Conservation (phyloP, 2,329 filamentous ascomycete species). For the Claviceps capensis region DNA sequence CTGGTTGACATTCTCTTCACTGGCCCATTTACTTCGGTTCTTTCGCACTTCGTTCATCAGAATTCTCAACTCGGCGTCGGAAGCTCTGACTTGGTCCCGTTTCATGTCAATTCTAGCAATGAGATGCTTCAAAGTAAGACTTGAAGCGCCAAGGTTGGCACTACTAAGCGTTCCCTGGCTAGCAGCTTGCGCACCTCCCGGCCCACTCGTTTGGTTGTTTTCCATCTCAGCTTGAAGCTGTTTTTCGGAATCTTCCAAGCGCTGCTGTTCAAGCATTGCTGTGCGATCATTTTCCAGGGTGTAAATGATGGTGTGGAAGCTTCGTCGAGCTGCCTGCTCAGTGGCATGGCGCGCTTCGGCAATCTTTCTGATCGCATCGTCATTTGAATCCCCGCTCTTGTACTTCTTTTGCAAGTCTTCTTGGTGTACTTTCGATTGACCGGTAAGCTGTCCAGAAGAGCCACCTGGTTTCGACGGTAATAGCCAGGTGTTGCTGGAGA, state of each 20-base stretch:
- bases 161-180: slow-evolving; percentile 84
- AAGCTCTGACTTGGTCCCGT: slow-evolving; percentile 77
- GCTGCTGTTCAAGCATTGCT: slow-evolving; percentile 95
- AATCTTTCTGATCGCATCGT: slow-evolving; percentile 84
- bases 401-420: slow-evolving; percentile 37
- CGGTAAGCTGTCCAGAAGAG: slow-evolving; percentile 44
- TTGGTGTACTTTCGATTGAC: slow-evolving; percentile 35
- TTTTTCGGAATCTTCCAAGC: slow-evolving; percentile 89
- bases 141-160: slow-evolving; percentile 90
- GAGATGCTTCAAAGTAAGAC: slow-evolving; percentile 88
- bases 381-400: slow-evolving; percentile 44
- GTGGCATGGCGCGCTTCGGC: slow-evolving; percentile 85
- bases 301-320: slow-evolving; percentile 88
- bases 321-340: slow-evolving; percentile 77
- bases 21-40: slow-evolving; percentile 97
- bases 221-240: slow-evolving; percentile 94
- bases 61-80: slow-evolving; percentile 80
- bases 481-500: slow-evolving; percentile 43
- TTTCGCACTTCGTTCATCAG: slow-evolving; percentile 96
- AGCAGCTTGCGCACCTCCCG: slow-evolving; percentile 36
- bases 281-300: slow-evolving; percentile 90
- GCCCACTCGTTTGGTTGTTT: slow-evolving; percentile 33
- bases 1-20: slow-evolving; percentile 91
- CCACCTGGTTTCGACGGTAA: slow-evolving; percentile 59
- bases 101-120: slow-evolving; percentile 93